Conservation (phyloP, 768 basidiomycete genomes). For the Boletus reticuloceps region DNA sequence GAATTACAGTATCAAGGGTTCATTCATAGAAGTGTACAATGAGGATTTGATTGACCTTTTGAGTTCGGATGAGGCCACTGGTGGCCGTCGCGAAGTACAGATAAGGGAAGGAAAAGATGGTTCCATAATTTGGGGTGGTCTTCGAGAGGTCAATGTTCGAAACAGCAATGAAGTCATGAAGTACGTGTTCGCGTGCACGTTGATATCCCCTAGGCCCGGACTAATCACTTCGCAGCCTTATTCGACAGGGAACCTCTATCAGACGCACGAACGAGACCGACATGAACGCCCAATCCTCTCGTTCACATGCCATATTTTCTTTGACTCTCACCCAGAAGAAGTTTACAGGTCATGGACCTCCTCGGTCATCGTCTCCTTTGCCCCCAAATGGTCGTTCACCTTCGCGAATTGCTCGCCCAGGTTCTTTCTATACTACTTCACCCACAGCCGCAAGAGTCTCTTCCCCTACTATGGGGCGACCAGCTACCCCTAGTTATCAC, state of each 20-base stretch:
- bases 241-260: conserved; percentile 86
- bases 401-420: conserved; percentile 80
- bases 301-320: conserved; percentile 99
- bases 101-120: conserved; percentile 98
- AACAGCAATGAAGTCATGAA: conserved; percentile 88
- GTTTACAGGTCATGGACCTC: conserved; percentile 64
- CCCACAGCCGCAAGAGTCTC: conserved; percentile 46
- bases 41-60: conserved; percentile 98
- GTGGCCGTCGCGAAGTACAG: conserved; percentile 80
- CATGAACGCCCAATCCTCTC: conserved; percentile 98
- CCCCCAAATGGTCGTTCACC: conserved; percentile 71
- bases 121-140: conserved; percentile 94
- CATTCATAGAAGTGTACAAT: conserved; percentile 98
- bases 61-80: conserved; percentile 63
- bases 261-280: conserved; percentile 95
- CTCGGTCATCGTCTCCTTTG: conserved; percentile 75
- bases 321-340: conserved; percentile 91
- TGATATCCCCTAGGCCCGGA: conserved; percentile 11
- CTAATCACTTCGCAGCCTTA: conserved; percentile 52
- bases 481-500: conserved; percentile 76
- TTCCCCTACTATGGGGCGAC: conserved; percentile 76
- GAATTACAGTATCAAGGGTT: conserved; percentile 81
- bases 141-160: conserved; percentile 88
- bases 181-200: conserved; percentile 44
- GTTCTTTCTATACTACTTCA: conserved; percentile 60